Percentiles rank a stretch among this genome's conserved stretches.
phyloP scores from a whole-genome alignment of 2,329 filamentous ascomycete genomes.

The Onygena corvina region DNA sequence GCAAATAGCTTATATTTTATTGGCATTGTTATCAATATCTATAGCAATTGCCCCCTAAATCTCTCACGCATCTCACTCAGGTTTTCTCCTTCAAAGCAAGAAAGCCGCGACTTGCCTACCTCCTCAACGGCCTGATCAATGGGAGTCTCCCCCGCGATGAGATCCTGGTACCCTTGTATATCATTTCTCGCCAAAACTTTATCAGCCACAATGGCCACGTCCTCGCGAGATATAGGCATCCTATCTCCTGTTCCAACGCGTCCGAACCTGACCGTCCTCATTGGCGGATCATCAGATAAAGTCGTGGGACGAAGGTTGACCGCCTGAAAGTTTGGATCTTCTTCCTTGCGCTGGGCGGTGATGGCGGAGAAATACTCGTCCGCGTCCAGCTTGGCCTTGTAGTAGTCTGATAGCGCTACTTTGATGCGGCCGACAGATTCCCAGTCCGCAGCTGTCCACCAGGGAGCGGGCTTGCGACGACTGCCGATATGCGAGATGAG shows the following conservation, averaged over 20 bases:
- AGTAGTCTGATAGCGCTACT: constrained; percentile 41
- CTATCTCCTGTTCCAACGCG: constrained; percentile 29
- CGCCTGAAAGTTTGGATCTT: constrained; percentile 31
- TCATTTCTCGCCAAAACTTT: constrained; percentile 38
- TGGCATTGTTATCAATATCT: neutral
- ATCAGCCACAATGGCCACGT: constrained; percentile 42
- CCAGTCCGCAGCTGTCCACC: constrained; percentile 42
- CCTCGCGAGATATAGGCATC: constrained; percentile 38
- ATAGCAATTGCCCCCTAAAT: neutral
- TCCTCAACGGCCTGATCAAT: constrained; percentile 38
- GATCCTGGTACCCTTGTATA: constrained; percentile 43
- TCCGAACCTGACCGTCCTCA: constrained; percentile 39
- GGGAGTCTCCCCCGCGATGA: constrained; percentile 40
- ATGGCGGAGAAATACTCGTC: constrained; percentile 44
- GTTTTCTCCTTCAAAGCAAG: constrained; percentile 42
- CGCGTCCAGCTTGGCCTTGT: constrained; percentile 43
- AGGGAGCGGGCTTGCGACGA: constrained; percentile 37
- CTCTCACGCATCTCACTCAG: constrained; percentile 31
- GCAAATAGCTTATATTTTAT: neutral
- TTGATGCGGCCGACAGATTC: constrained; percentile 36
- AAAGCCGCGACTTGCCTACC: constrained; percentile 34
- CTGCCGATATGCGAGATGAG: constrained; percentile 44
- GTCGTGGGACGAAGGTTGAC: constrained; percentile 42
- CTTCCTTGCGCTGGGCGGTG: constrained; percentile 25
- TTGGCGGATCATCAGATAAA: constrained; percentile 38